Conservation (phyloP, 139 green algal species). For the Auxenochlorella protothecoides region DNA sequence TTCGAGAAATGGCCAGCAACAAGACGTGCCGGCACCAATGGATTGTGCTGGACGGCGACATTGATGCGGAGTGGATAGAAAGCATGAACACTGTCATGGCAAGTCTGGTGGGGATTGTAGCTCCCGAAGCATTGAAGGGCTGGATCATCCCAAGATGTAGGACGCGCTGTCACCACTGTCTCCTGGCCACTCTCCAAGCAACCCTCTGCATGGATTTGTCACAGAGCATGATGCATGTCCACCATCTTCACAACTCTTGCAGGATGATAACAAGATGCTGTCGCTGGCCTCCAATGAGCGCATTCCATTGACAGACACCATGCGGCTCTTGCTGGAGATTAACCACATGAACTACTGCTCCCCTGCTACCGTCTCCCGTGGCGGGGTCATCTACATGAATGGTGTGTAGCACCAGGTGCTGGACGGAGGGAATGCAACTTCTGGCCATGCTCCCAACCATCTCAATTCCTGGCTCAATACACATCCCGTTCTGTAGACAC, state of each 20-base stretch:
- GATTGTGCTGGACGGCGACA: conserved; percentile 93
- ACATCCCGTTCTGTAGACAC: too few relatives aligned
- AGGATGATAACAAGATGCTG: conserved; percentile 87
- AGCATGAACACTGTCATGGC: conserved; percentile 88
- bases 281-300: conserved; percentile 88
- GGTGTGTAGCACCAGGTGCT: background rate
- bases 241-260: background rate
- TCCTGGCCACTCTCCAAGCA: background rate
- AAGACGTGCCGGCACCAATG: conserved; percentile 80
- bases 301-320: conserved; percentile 74
- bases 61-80: conserved; percentile 79
- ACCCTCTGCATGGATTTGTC: background rate
- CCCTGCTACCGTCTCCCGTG: conserved; percentile 82
- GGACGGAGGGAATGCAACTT: too few relatives aligned
- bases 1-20: conserved; percentile 52
- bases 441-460: too few relatives aligned
- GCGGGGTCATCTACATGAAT: conserved; percentile 88
- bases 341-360: conserved; percentile 74
- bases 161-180: too few relatives aligned
- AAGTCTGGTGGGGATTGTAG: too few relatives aligned
- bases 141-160: too few relatives aligned
- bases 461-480: too few relatives aligned
- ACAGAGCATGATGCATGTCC: background rate
- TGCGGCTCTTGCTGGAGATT: conserved; percentile 85
- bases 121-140: too few relatives aligned